A percentile compares a stretch with the other conserved stretches of the same genome.
Evolutionary conservation across 148 eudicot species (phyloP).

Genomic region (Rhododendron ferrugineum): DNA sequence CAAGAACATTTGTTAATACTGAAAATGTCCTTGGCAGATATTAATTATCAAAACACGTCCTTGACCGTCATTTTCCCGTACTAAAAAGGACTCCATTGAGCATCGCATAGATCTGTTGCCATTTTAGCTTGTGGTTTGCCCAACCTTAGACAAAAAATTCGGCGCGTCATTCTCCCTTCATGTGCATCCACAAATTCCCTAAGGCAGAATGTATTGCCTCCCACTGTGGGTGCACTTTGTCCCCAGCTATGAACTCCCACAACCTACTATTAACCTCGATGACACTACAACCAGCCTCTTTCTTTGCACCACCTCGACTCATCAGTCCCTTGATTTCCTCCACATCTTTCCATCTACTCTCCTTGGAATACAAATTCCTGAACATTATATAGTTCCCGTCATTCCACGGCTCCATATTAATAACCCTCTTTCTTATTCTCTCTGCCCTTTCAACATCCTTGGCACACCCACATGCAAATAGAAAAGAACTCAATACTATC

Average conservation of each 20-base stretch:
- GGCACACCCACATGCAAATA: constrained; percentile 60
- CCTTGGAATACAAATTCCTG: constrained; percentile 64
- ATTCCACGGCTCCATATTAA: constrained; percentile 35
- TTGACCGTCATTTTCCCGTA: too few relatives aligned
- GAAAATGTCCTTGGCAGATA: too few relatives aligned
- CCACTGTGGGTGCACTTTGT: constrained; percentile 41
- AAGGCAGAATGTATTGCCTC: constrained; percentile 26
- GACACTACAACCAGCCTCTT: constrained; percentile 73
- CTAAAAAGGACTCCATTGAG: background rate
- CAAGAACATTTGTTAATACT: too few relatives aligned
- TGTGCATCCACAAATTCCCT: constrained; percentile 36
- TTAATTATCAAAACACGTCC: too few relatives aligned
- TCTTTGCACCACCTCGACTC: constrained; percentile 56
- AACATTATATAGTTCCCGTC: constrained; percentile 61
- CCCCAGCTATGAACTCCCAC: constrained; percentile 63
- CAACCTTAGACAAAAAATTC: background rate
- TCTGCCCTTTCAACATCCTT: constrained; percentile 65
- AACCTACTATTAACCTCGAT: constrained; percentile 54
- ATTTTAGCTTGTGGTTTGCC: background rate
- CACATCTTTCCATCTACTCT: constrained; percentile 70
- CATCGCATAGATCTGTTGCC: background rate
- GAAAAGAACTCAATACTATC: constrained; percentile 64
- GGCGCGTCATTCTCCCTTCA: constrained; percentile 21
- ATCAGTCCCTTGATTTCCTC: constrained; percentile 50
- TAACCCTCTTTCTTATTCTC: constrained; percentile 41